Base-by-base conservation (phyloP, 257 asterid species). In the Primulina huaijiensis region DNA sequence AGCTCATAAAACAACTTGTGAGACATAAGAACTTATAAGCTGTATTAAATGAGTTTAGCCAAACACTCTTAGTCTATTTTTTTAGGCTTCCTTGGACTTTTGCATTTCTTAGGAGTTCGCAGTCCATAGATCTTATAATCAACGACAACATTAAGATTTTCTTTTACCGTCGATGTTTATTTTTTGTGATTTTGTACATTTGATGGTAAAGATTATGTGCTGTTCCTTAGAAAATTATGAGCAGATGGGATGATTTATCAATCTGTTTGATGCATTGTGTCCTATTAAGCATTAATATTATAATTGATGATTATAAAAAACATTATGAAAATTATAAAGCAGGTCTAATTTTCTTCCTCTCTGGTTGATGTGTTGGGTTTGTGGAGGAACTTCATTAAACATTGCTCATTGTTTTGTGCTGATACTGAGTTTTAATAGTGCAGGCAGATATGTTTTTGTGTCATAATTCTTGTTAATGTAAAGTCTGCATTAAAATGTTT, bases 61-160 rank as follows among this genome's bases (percentile, higher is more conserved):
- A 25, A 25, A 25, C 27, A 25, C 27, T 25, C 27, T 1, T 25
- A 25, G 65, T 33, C 30, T 37, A 37, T 25, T 58, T 25, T 63
- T 74, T 40, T 31, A 9, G 56, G 38, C 72, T 64, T 62, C 67
- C 58, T 62, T 29, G n/a, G 70, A 40, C 60, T 37, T 72, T 55
- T 60, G 20, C 58, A 20, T 27, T 52, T 57, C 40, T 40, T 40
- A 57, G 67, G 29, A 68, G 33, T 33, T 30, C 33, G 3, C 20
- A 77, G 53, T 52, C 31, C 38, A 38, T 34, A 37, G 67, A 61
- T 65, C 59, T 31, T 70, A 50, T 53, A 60, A 34, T 56, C 23
- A 46, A 57, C 57, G 12, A 37, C 23, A 37, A 8, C 66, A 57
- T 27, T n/a, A 71, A 56, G 38, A 7, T 62, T n/a, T 67, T 72